Evolutionary conservation across 805 yeast species (phyloP), one percentile per base, ranked within the genome.

Genomic region (Candida pseudofarinosa): DNA sequence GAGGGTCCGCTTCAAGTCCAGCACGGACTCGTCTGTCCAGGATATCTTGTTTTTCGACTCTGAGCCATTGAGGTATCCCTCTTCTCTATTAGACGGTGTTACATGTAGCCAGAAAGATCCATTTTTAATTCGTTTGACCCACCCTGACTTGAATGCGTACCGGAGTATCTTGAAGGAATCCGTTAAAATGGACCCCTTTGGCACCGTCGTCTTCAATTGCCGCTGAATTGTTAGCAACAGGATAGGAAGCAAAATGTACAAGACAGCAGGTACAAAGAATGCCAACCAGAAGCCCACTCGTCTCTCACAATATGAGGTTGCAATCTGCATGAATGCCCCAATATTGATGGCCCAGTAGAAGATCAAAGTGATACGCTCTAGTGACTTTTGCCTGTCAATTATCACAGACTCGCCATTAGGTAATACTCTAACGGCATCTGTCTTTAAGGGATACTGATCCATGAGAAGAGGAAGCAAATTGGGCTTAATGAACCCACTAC

Each of bases 401-500:
- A 84, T 79, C 30, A 85, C 90, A 37, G 74, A 73, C 56, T 80
- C 82, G 44, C 95, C 95, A 20, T 70, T 57, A 49, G 76, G 74
- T 44, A 75, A 67, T 4, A 74, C 77, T 59, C 72, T 76, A 43
- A 86, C 77, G 40, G 74, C 78, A 48, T 80, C 83, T 51, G 75
- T 71, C 45, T 76, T 68, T 58, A 79, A 77, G 33, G 83, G 81
- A 58, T 62, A 63, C 47, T 58, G 65, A 46, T 66, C 87, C 62
- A 72, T 59, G 43, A 73, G 56, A 38, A 73, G 60, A 4, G 79
- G 78, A 46, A 73, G 63, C 44, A 77, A 67, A 51, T 77, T 77
- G 43, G 81, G 78, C 52, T 77, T 77, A 51, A 77, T 74, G 44
- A 74, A 68, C 48, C 81, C 81, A 20, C 80, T 74, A 50, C 80